These are phyloP conservation scores for Escallonia herrerae DNA, from an alignment of 129 eudicot genomes.

Conservation along the genomic window DNA sequence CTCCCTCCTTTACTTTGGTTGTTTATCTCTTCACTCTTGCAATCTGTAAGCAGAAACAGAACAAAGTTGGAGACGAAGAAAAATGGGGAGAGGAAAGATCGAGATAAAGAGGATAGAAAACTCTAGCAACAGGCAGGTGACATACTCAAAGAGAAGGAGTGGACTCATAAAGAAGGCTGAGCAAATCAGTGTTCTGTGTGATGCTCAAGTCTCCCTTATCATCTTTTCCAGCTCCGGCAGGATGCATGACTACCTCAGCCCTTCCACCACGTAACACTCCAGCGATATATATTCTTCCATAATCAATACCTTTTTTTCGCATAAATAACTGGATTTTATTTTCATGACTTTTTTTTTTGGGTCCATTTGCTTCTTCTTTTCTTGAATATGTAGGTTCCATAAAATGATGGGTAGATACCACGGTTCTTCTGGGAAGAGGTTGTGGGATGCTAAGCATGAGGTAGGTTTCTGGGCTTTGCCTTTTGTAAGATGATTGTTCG, in stretches of 20 bases:
- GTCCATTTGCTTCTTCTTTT: neutral
- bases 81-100: slow-evolving; percentile 51
- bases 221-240: slow-evolving; percentile 42
- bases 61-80: neutral
- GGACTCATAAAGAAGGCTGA: slow-evolving; percentile 54
- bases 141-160: slow-evolving; percentile 51
- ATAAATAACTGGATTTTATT: neutral
- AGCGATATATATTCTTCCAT: neutral
- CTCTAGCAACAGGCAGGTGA: slow-evolving; percentile 54
- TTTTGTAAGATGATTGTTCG: slow-evolving; percentile 11
- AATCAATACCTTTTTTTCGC: neutral
- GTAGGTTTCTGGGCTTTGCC: slow-evolving; percentile 24
- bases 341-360: neutral
- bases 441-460: slow-evolving; percentile 79
- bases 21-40: slow-evolving; percentile 1
- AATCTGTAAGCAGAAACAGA: neutral
- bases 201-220: slow-evolving; percentile 48
- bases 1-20: neutral
- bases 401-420: slow-evolving; percentile 48
- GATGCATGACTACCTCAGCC: slow-evolving; percentile 43
- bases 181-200: slow-evolving; percentile 54
- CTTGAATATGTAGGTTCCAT: slow-evolving; percentile 20
- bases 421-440: slow-evolving; percentile 37
- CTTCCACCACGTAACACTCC: slow-evolving; percentile 31
- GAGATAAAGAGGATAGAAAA: slow-evolving; percentile 61